Evolutionary conservation across 1,284 basidiomycete species (phyloP), one percentile per base, ranked within the genome.

Genomic region (Fomitopsis betulina): DNA sequence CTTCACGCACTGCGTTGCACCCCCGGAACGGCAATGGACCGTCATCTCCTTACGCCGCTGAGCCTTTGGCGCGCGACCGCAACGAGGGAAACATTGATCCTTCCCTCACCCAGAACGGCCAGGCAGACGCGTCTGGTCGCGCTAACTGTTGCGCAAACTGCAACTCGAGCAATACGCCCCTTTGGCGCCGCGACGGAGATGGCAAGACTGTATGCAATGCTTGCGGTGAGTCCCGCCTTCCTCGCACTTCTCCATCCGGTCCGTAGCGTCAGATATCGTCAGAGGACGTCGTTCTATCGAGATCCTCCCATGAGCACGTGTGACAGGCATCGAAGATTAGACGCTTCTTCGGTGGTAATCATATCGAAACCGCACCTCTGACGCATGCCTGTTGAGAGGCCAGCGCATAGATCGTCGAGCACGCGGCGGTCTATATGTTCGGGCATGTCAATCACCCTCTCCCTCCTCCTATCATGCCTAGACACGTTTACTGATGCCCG

Each of bases 141-240:
- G 39, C 25, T 7, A 57, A 52, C 40, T 51, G 78, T 54, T 91
- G 89, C 70, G 78, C 82, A 53, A 89, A 87, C 71, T 91, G 91
- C 72, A 85, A 83, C 23, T 87, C 87, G 17, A 76, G 80, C 17
- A 85, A 85, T 58, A 93, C 91, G 54, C 90, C 91, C 51, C 81
- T 92, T 15, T 93, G 91, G 91, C 78, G 91, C 65, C 81, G 91
- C 65, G 90, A 91, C 69, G 77, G 82, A 52, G 86, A 91, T 70
- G 91, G 91, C 57, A 88, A 87, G 70, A 82, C 87, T 42, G 83
- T 93, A 67, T 94, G 91, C 76, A 94, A 93, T 72, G 89, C 91
- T 57, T 94, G 91, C 73, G 91, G 91, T 93, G 72, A 85, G 91
- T 79, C 37, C 32, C 32, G 61, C 63, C 60, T 65, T 67, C 62